Evolutionary conservation across 352 stramenopile species (phyloP), one percentile per base, ranked within the genome.

Genomic region (Lagenidium sp.): DNA sequence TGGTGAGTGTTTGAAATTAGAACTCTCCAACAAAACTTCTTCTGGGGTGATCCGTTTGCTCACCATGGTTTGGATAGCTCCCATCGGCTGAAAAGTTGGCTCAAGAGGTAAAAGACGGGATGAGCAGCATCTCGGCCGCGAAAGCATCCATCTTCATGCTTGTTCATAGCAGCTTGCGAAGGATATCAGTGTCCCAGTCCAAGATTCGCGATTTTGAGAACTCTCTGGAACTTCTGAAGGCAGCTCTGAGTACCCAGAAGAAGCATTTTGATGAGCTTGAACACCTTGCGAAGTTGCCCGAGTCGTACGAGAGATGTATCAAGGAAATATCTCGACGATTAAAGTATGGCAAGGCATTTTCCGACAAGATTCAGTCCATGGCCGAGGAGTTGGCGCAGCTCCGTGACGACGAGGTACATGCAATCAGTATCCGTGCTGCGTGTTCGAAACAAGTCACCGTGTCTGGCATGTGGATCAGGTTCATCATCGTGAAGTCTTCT

Each of bases 191-290:
- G 0, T 66, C 61, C n/a, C 82, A 94, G 56, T 91, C 79, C 4
- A 83, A 85, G 44, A 94, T 94, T 41, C 74, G 80, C n/a, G 82
- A 92, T 55, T 94, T 94, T 65, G 82, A 92, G 40, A 85, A 84
- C 43, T 88, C 75, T n/a, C 30, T 94, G 29, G 61, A 65, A 6
- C 81, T 92, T 43, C 82, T 94, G 36, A 79, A 72, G 26, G 82
- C 91, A 35, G 82, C 79, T 13, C 41, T 89, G 41, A 41, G 49
- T 22, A 74, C 63, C 3, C 82, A 94, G 46, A 91, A 92, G 57
- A 79, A 76, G 28, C 77, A 94, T 44, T 94, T 94, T 40, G 68
- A 82, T 40, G 82, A 94, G 42, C 63, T 94, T 2, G 75, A 94
- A 36, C 82, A 94, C 54, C 50, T 94, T 8, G 70, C 85, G 8